Conservation (phyloP, 495 filamentous ascomycete species). For the Rostrohypoxylon terebratum region DNA sequence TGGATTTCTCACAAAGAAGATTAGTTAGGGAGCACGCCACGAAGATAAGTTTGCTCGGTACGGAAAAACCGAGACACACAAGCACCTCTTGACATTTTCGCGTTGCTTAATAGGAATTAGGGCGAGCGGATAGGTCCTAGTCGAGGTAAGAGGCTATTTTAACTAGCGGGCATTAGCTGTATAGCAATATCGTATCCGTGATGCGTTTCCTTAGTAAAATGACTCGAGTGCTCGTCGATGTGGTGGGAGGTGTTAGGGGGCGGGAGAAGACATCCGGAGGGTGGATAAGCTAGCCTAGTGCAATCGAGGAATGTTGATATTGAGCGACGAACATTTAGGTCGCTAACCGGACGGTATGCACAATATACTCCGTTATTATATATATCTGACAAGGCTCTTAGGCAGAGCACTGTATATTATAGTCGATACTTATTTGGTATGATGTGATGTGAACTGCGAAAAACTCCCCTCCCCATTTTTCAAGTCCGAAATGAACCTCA, state of each 20-base stretch:
- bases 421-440: conserved; percentile 1
- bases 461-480: conserved; percentile 20
- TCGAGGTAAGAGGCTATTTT: not conserved
- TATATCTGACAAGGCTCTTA: not conserved
- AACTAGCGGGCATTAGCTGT: not conserved
- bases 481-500: conserved; percentile 27
- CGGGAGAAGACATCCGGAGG: not conserved
- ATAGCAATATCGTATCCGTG: conserved; percentile 3
- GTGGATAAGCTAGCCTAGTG: not conserved
- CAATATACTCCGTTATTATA: not conserved
- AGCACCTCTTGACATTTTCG: too few relatives aligned
- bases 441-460: conserved; percentile 23
- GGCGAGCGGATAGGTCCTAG: not conserved
- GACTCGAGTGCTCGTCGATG: not conserved
- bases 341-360: not conserved
- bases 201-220: not conserved
- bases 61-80: not conserved
- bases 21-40: not conserved
- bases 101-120: not conserved
- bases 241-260: not conserved
- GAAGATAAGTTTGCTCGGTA: too few relatives aligned
- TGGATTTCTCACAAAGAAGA: conserved; percentile 5
- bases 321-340: not conserved
- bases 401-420: conserved; percentile 25
- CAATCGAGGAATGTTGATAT: conserved; percentile 6